Percentiles rank a stretch among this genome's conserved stretches.
These are phyloP conservation scores for Crithidia expoeki DNA, from an alignment of 208 protist genomes.

Conservation along the genomic window DNA sequence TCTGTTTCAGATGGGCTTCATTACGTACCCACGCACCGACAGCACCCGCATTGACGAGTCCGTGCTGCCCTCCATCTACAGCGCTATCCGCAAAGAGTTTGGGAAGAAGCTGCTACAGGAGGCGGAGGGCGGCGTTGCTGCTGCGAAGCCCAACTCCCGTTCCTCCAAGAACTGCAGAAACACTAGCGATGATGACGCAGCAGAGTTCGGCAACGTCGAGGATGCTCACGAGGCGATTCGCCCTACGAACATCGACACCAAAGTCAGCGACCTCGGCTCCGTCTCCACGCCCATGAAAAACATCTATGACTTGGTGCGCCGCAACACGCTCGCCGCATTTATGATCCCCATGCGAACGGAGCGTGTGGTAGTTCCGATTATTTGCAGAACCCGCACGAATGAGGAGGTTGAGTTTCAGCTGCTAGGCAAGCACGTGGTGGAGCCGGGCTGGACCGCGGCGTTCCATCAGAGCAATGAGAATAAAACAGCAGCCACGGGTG, in stretches of 20 bases:
- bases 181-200: slow-evolving; percentile 2
- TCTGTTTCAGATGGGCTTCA: slow-evolving; percentile 89
- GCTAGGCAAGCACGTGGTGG: slow-evolving; percentile 72
- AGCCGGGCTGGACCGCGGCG: slow-evolving; percentile 79
- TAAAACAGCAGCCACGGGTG: not conserved
- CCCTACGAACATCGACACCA: slow-evolving; percentile 83
- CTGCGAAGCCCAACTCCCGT: too few species aligned
- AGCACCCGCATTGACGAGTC: slow-evolving; percentile 88
- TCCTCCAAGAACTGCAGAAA: too few species aligned
- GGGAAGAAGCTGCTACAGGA: slow-evolving; percentile 94
- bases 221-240: slow-evolving; percentile 93
- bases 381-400: slow-evolving; percentile 52
- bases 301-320: slow-evolving; percentile 85
- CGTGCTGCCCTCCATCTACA: slow-evolving; percentile 98
- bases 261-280: slow-evolving; percentile 54
- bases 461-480: slow-evolving; percentile 42
- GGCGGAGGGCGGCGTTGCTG: slow-evolving; percentile 66
- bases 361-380: slow-evolving; percentile 54
- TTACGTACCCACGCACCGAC: slow-evolving; percentile 92
- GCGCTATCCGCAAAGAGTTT: slow-evolving; percentile 97
- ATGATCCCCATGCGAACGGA: slow-evolving; percentile 85
- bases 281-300: slow-evolving; percentile 59
- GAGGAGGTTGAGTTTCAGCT: slow-evolving; percentile 61
- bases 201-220: slow-evolving; percentile 71
- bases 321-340: slow-evolving; percentile 81